phyloP scores from a whole-genome alignment of 2,329 filamentous ascomycete genomes.

The Aspergillus aculeatus region DNA sequence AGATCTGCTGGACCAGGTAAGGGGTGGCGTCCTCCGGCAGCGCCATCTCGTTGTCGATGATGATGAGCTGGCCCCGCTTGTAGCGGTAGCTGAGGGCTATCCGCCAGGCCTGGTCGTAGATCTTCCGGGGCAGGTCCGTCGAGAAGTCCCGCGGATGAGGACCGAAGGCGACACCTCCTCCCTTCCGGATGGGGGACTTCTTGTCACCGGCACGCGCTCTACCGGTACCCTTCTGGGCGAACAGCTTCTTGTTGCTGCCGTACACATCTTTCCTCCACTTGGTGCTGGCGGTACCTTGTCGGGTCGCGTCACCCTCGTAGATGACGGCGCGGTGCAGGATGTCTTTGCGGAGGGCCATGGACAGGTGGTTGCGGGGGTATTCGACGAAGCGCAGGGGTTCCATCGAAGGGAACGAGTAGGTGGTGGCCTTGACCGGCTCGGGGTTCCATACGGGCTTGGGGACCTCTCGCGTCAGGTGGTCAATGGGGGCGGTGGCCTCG shows the following conservation, averaged over 20 bases:
- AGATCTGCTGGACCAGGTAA: constrained; percentile 65
- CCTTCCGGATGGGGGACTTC: constrained; percentile 77
- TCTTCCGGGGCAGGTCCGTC: constrained; percentile 77
- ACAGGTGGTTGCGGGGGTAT: constrained; percentile 79
- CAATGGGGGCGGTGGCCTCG: constrained; percentile 38
- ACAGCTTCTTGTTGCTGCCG: constrained; percentile 78
- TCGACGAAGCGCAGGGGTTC: constrained; percentile 75
- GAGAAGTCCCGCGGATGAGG: constrained; percentile 89
- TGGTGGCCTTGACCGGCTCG: constrained; percentile 72
- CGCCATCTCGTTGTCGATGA: constrained; percentile 76
- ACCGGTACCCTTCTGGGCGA: constrained; percentile 84
- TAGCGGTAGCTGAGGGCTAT: constrained; percentile 92
- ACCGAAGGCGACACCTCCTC: constrained; percentile 87
- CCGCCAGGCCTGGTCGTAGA: constrained; percentile 94
- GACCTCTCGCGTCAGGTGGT: constrained; percentile 25
- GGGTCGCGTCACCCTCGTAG: constrained; percentile 85
- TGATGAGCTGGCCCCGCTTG: constrained; percentile 77
- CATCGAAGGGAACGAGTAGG: constrained; percentile 86
- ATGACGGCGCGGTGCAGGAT: constrained; percentile 88
- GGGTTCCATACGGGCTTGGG: constrained; percentile 39
- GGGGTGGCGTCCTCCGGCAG: constrained; percentile 55
- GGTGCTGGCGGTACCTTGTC: constrained; percentile 79
- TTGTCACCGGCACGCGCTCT: constrained; percentile 73
- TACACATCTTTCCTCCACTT: constrained; percentile 82
- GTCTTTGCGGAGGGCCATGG: constrained; percentile 83